Conservation (phyloP, 2,329 filamentous ascomycete genomes). For the Ceratocystiopsis minuta region DNA sequence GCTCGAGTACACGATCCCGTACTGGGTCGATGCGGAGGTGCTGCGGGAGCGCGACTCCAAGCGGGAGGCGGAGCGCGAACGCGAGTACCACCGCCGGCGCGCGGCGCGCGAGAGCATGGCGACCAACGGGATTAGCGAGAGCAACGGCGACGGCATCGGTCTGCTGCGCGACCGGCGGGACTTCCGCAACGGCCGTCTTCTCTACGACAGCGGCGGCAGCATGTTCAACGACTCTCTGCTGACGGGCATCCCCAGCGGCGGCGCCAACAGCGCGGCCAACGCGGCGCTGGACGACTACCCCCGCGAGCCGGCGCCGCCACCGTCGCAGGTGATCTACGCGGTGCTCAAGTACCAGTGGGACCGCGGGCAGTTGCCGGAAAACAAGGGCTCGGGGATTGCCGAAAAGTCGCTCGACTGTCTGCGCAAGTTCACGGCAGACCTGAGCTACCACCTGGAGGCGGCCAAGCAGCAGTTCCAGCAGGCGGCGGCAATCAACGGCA, state of each 20-base stretch:
- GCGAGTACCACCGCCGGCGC: slow-evolving; percentile 6
- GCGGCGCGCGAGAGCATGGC: slow-evolving; percentile 2
- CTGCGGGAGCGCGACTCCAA: slow-evolving; percentile 11
- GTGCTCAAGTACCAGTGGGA: slow-evolving; percentile 96
- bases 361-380: slow-evolving; percentile 43
- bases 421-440: slow-evolving; percentile 41
- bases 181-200: slow-evolving; percentile 7
- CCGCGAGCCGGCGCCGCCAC: slow-evolving; percentile 14
- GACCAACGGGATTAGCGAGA: background rate
- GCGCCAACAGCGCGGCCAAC: background rate
- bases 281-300: slow-evolving; percentile 5
- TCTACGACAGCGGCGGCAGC: slow-evolving; percentile 3
- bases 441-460: slow-evolving; percentile 34
- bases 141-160: background rate
- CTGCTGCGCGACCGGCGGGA: slow-evolving; percentile 4
- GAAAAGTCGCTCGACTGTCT: slow-evolving; percentile 41
- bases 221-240: background rate
- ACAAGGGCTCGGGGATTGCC: slow-evolving; percentile 25
- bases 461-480: slow-evolving; percentile 33
- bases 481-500: slow-evolving; percentile 17
- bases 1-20: slow-evolving; percentile 41
- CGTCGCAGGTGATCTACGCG: slow-evolving; percentile 81
- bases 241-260: background rate
- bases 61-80: slow-evolving; percentile 6
- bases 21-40: slow-evolving; percentile 26